Base-by-base conservation (phyloP, 371 early-diverging fungal genomes). In the Mucor mucedo region DNA sequence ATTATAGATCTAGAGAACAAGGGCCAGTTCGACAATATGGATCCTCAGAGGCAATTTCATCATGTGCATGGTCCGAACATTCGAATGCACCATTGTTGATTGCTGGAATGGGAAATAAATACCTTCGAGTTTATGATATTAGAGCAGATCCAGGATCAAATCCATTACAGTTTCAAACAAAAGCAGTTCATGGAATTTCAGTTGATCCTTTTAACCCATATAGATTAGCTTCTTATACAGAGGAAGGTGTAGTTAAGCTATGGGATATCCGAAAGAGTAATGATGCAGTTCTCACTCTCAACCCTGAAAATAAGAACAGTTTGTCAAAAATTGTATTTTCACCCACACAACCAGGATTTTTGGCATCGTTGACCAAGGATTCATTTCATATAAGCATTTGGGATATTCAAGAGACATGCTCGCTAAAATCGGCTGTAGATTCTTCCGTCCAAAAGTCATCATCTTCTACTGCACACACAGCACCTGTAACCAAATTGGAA, bases 21-120 rank as follows among this genome's bases (percentile, higher is more conserved):
- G 73, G 68, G 6, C 88, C 90, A 7, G 63, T 89, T 13, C 77
- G 84, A 49, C 89, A 88, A 68, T 91, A 86, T 71, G 93, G 92
- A 0, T 77, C 84, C 4, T 83, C 88, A 8, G 93, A 95, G 58
- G 84, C 85, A 7, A 84, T 91, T 41, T 78, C 86, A 7, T 91
- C 92, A 0, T 88, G 89, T 39, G 82, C 87, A 2, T 95, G 94
- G 95, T 73, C 77, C 9, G 79, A 88, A 11, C 80, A 84, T 41
- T 69, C 70, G 11, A 70, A 70, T 16, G 73, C 84, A 4, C 83
- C 75, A 6, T 71, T 79, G 35, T 70, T 93, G 13, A 86, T 89
- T 9, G 90, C 92, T 9, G 94, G 93, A 16, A 91, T 93, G 89
- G 89, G 87, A 4, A 66, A 76, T 62, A 93, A 90, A 64, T 89